Percentiles rank a stretch among this genome's conserved stretches.
phyloP scores from a whole-genome alignment of 768 basidiomycete genomes.

The Megacollybia marginata region DNA sequence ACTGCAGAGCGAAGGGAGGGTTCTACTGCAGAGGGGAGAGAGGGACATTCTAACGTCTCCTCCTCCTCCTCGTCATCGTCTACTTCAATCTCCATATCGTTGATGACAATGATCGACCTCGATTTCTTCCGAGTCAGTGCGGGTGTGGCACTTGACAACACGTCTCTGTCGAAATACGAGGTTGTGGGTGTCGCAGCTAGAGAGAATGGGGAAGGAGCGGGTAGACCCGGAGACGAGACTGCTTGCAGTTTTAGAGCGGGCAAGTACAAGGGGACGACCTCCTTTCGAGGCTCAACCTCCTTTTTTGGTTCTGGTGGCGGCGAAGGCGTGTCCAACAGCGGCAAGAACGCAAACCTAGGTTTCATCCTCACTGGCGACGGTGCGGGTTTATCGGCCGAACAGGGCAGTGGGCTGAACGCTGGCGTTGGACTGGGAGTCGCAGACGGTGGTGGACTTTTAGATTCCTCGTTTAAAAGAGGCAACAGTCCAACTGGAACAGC shows the following conservation, averaged over 20 bases:
- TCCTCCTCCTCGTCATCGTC: conserved; percentile 25
- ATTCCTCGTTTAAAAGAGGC: conserved; percentile 35
- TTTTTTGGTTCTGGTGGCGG: conserved; percentile 3
- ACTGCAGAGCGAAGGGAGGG: no score
- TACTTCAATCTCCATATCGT: conserved; percentile 32
- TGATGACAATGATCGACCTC: conserved; percentile 29
- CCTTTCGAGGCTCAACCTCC: not conserved
- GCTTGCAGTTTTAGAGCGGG: not conserved
- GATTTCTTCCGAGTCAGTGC: conserved; percentile 1
- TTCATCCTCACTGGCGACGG: conserved; percentile 16
- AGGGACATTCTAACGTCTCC: no score
- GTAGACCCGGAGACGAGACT: not conserved
- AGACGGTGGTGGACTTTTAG: not conserved
- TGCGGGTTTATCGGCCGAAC: conserved; percentile 4
- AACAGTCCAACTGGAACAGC: conserved; percentile 59
- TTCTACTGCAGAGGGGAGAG: no score
- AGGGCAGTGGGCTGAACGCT: conserved; percentile 1
- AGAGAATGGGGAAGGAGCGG: not conserved
- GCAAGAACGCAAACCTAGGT: conserved; percentile 27
- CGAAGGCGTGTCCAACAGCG: conserved; percentile 27
- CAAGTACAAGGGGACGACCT: not conserved
- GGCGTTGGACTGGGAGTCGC: no score
- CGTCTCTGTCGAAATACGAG: not conserved
- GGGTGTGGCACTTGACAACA: conserved; percentile 2
- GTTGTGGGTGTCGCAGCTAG: not conserved